Base-by-base conservation (phyloP, 2,329 filamentous ascomycete genomes). In the Scorias spongiosa region DNA sequence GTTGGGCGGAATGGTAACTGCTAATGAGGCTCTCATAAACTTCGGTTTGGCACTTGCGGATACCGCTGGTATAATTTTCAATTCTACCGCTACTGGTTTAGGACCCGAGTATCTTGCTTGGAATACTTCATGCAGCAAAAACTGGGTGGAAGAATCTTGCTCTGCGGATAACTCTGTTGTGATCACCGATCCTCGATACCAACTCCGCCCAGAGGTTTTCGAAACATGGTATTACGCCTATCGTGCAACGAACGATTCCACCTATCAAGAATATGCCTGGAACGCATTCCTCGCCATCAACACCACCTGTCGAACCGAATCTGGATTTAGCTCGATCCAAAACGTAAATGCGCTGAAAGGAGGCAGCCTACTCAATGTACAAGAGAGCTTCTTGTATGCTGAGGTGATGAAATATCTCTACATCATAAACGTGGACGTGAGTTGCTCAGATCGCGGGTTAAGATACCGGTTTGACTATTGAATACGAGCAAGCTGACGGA, bases 341-440 rank as follows among this genome's bases (percentile, higher is more conserved):
- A 62, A 93, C 57, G 83, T 93, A 39, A 84, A 82, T 51, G 64
- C 62, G 2, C 53, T 56, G 2, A 69, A 67, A 26, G 84, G 83
- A 9, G 82, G 81, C 1, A 62, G 64, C 0, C 76, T 72, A 46
- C 61, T 63, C 36, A 76, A 93, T 59, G 80, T 81, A 59, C 82
- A 89, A 69, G 84, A 93, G 65, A 88, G 81, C 55, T 93, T 91
- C 66, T 80, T 83, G 68, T 86, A 93, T 60, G 85, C 86, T 0
- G 86, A 93, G 67, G 81, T 87, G 49, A 59, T 93, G 61, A 93
- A 93, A 70, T 40, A 40, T 18, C 14, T 17, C 11, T 40, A 40
- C 20, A 12, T 40, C 12, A 40, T 40, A 3, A 12, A 40, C 18
- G 12, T 28, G 11, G 11, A 12, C 57, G 81, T 84, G 29, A 75